phyloP scores from a whole-genome alignment of 1,139 yeast species.

The Blastobotrys persicus region DNA sequence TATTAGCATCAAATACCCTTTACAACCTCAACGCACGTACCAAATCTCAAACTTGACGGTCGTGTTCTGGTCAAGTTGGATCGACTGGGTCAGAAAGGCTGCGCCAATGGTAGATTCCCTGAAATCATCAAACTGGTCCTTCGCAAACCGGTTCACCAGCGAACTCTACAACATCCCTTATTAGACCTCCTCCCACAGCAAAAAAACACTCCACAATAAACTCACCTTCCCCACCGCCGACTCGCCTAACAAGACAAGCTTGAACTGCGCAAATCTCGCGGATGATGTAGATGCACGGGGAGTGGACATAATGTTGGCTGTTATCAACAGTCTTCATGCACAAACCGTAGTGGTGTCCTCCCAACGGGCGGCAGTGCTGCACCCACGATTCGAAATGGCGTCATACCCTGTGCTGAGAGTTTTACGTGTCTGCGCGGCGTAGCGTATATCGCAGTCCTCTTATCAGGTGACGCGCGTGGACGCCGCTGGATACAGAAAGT shows the following conservation, averaged over 20 bases:
- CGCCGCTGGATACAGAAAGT: neutral
- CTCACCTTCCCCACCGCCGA: conserved; percentile 90
- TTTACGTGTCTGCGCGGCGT: neutral
- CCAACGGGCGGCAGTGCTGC: neutral
- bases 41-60: conserved; percentile 48
- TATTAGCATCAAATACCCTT: neutral
- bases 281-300: conserved; percentile 39
- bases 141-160: conserved; percentile 88
- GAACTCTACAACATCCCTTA: conserved; percentile 47
- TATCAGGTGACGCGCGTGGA: conserved; percentile 4
- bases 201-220: neutral
- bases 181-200: conserved; percentile 23
- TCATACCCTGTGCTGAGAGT: neutral
- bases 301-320: conserved; percentile 24
- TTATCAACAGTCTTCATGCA: neutral
- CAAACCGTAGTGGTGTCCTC: neutral
- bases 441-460: neutral
- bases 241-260: conserved; percentile 86
- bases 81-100: conserved; percentile 90
- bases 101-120: conserved; percentile 97
- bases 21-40: conserved; percentile 26
- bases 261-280: conserved; percentile 60
- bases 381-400: neutral
- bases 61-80: conserved; percentile 57
- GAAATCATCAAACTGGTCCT: conserved; percentile 89